Evolutionary conservation across 345 rosid genomes (phyloP), one percentile per base, ranked within the genome.

Genomic region (Salix purpurea): DNA sequence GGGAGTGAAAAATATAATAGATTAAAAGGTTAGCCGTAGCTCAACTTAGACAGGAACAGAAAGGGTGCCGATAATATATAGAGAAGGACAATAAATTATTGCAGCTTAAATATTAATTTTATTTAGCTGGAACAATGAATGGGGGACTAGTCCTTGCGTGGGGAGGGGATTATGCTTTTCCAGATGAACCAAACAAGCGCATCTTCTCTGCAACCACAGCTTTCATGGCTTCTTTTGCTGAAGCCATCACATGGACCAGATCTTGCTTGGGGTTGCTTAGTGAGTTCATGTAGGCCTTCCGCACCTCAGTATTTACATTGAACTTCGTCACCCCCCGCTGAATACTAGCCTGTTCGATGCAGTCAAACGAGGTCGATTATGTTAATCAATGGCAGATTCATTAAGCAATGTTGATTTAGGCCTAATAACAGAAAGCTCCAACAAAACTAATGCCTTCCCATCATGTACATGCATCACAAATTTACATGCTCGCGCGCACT

Each of bases 231-330:
- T 86, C 88, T 78, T 87, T 91, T 5, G 94, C 86, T 26, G 93
- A 86, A n/a, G 85, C 89, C 88, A 95, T 89, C 62, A 91, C 85
- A 76, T 89, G 83, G 61, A 95, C 94, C 21, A 95, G 84, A 73
- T 91, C 99, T 7, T 88, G 90, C 83, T 84, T 82, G 4, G 84
- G 88, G 46, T 65, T 79, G 78, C 70, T 81, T 65, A 95, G 83
- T 52, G 93, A 82, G 18, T 93, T 91, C 91, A 89, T 83, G 85
- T 90, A 95, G 13, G 97, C 99, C 74, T 85, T 88, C 30, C 97
- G 86, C 67, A 95, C 85, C 84, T 95, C 99, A 0, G 99, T 95
- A 87, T 95, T 93, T 56, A 95, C 97, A 23, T 91, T 93, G 84
- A 95, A 93, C 89, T 93, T 95, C 66, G 91, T 90, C 80, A 93